Percentiles rank a stretch among this genome's conserved stretches.
Evolutionary conservation across 768 basidiomycete species (phyloP).

Genomic region (Hemileccinum rubropunctum): DNA sequence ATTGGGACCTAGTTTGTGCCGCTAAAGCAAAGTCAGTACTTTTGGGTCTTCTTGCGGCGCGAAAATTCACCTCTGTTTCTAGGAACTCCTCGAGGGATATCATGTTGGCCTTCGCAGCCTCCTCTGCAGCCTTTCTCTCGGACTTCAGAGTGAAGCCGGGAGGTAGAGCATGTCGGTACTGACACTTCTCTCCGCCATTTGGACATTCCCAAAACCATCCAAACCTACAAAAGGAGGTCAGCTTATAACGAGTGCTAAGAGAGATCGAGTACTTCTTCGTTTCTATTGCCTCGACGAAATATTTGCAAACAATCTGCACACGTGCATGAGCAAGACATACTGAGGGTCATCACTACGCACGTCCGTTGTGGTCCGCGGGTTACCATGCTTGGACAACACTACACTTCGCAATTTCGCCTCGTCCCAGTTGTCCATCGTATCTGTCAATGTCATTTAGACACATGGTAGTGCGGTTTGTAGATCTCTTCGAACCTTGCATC

Average conservation of each 20-base stretch:
- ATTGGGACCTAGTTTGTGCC: constrained; percentile 89
- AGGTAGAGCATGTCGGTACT: constrained; percentile 93
- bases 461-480: not conserved
- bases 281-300: constrained; percentile 96
- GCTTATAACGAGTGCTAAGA: not conserved
- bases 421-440: constrained; percentile 98
- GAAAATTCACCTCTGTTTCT: constrained; percentile 82
- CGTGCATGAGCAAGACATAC: constrained; percentile 6
- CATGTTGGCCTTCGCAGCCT: constrained; percentile 81
- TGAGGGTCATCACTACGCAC: constrained; percentile 40
- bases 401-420: constrained; percentile 91
- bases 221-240: constrained; percentile 43
- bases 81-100: constrained; percentile 97
- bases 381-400: constrained; percentile 83
- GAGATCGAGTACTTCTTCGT: constrained; percentile 57
- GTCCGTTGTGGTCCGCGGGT: constrained; percentile 90
- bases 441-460: constrained; percentile 36
- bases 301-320: constrained; percentile 92
- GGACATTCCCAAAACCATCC: constrained; percentile 98
- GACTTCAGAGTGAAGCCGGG: constrained; percentile 95
- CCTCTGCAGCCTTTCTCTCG: constrained; percentile 88
- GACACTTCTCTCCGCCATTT: constrained; percentile 76
- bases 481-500: constrained; percentile 50
- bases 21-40: constrained; percentile 41
- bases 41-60: not conserved